Percentiles rank a stretch among this genome's conserved stretches.
These are phyloP conservation scores for Geotrichum cucujoidarum DNA, from an alignment of 1,139 yeast genomes.

Conservation along the genomic window DNA sequence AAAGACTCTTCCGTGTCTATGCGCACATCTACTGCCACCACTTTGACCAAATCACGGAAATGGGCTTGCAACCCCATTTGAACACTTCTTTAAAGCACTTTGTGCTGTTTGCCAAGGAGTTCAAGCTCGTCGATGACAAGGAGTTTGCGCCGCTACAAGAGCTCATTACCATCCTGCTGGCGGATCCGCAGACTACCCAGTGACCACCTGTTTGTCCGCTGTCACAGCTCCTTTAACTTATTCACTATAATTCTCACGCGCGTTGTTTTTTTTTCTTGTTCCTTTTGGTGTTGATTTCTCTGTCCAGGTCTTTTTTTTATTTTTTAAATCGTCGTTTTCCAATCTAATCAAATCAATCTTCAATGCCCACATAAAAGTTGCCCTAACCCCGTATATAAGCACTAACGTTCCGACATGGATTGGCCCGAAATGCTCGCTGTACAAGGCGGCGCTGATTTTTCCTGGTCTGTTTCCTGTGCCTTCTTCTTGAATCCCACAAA, in stretches of 20 bases:
- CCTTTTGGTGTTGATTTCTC: not conserved
- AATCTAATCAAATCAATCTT: not conserved
- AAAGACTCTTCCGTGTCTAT: conserved; percentile 87
- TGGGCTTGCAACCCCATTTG: conserved; percentile 44
- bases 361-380: too few relatives aligned
- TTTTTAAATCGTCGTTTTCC: not conserved
- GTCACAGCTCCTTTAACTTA: too few relatives aligned
- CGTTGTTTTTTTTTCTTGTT: not conserved
- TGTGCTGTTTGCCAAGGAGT: conserved; percentile 80
- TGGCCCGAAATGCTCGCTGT: too few relatives aligned
- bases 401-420: too few relatives aligned
- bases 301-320: not conserved
- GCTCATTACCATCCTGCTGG: conserved; percentile 67
- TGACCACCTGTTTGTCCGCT: too few relatives aligned
- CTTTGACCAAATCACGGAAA: conserved; percentile 83
- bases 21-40: conserved; percentile 98
- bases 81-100: conserved; percentile 94
- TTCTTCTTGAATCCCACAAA: too few relatives aligned
- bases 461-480: too few relatives aligned
- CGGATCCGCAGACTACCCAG: conserved; percentile 15
- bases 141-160: conserved; percentile 93
- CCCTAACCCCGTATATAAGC: too few relatives aligned
- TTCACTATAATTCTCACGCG: too few relatives aligned
- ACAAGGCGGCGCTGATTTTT: too few relatives aligned
- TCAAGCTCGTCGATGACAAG: conserved; percentile 63